phyloP scores from a whole-genome alignment of 768 basidiomycete genomes.

The Coprinopsis marcescibilis region DNA sequence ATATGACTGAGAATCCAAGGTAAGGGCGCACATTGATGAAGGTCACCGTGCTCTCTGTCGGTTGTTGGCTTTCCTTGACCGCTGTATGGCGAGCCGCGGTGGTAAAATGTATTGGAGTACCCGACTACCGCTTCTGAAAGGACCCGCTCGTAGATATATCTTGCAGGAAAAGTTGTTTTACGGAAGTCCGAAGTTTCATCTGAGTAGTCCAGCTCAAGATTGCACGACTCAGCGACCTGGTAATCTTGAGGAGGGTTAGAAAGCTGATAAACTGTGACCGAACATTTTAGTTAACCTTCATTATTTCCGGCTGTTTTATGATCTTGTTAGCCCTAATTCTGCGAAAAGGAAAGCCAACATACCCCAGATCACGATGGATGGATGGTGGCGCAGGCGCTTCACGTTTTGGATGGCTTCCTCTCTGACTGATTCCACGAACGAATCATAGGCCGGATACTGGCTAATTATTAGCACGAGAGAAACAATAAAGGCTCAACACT shows the following conservation, averaged over 20 bases:
- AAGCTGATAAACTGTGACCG: no score
- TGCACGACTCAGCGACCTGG: constrained; percentile 74
- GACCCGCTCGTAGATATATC: constrained; percentile 84
- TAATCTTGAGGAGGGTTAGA: no score
- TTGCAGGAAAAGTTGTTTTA: constrained; percentile 81
- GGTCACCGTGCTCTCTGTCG: constrained; percentile 77
- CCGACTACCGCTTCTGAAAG: constrained; percentile 69
- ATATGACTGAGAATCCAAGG: not conserved
- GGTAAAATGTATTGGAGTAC: constrained; percentile 68
- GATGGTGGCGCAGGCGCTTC: constrained; percentile 78
- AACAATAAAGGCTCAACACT: no score
- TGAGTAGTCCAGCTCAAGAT: constrained; percentile 77
- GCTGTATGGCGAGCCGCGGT: constrained; percentile 86
- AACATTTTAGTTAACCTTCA: constrained; percentile 41
- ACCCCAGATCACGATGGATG: constrained; percentile 87
- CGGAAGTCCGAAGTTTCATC: constrained; percentile 83
- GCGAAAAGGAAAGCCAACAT: constrained; percentile 16
- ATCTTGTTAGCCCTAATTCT: not conserved
- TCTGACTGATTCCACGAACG: constrained; percentile 66
- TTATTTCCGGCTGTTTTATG: constrained; percentile 64
- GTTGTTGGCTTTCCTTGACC: constrained; percentile 65
- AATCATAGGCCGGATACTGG: constrained; percentile 85
- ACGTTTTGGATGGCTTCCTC: constrained; percentile 82
- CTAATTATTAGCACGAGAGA: not conserved
- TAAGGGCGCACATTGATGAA: constrained; percentile 73